Evolutionary conservation across 345 rosid species (phyloP), one percentile per base, ranked within the genome.

Genomic region (Eutrema japonicum): DNA sequence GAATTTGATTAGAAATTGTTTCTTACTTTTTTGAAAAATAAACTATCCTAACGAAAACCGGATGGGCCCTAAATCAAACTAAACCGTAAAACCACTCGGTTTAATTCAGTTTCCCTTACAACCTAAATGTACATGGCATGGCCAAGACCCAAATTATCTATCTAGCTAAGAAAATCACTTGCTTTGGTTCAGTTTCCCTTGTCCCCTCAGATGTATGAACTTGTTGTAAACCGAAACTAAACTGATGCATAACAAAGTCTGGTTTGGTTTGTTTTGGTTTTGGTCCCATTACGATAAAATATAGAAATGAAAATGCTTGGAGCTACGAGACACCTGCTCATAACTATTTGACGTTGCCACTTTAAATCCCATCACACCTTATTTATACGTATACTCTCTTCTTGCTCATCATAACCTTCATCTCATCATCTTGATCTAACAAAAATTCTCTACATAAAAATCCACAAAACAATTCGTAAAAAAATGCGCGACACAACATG

Each of bases 321-420:
- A 66, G 65, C 45, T 49, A 58, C 58, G 37, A 58, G 30, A 68
- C 69, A 68, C 74, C 64, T 75, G 52, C 74, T 54, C 70, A 29
- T 12, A 54, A 76, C 71, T 62, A 59, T 54, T 76, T 63, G 79
- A 76, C 63, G 70, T 76, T 69, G 51, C 58, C 70, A 76, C 38
- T 69, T 8, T 61, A 36, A 76, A 53, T 37, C 64, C 42, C 70
- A 37, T 63, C 59, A 54, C 48, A 26, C 32, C 75, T 69, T 76
- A 76, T 76, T n/a, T 69, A 76, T 76, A 76, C 79, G 52, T 62
- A 22, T 22, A 62, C 65, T 76, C 65, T 76, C 51, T 53, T 62
- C 74, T 76, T 76, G 64, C 41, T 76, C 70, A 62, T 70, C 74
- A 76, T 76, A 62, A 61, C 69, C 70, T 37, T 69, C 70, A 76